Evolutionary conservation across 23 red algal species (phyloP), one percentile per base, ranked within the genome.

Genomic region (Pyropia haitanensis): DNA sequence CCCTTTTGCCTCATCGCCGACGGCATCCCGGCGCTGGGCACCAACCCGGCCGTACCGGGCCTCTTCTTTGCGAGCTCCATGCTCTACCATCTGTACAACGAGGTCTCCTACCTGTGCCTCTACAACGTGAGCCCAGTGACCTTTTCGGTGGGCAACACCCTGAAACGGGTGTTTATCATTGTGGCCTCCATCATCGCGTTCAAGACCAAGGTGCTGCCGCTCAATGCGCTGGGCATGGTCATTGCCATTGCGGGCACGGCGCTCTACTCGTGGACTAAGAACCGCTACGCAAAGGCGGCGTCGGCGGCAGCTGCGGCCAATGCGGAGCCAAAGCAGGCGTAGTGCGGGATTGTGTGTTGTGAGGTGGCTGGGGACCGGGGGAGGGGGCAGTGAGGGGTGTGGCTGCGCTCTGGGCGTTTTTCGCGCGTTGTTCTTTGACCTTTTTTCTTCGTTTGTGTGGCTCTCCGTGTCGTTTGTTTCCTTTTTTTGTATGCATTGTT

Each of bases 21-120:
- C 65, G 81, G 81, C 8, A 49, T 93, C 19, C 76, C 81, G 9
- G 46, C 60, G 24, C 31, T 93, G 54, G 48, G 32, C 34, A 25
- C 60, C 18, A 67, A 46, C 39, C 39, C 63, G 18, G 39, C 20
- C 9, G 22, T 64, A 19, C 80, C 88, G 0, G 51, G 27, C 23
- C 60, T 85, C 58, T 57, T 85, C 48, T 58, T 53, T 70, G 71
- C 52, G 16, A 84, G 78, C 57, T 76, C 72, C 17, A 60, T 96
- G 24, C 82, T 96, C 51, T 96, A 88, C 55, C 79, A 87, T 14
- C 72, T 96, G 24, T 96, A 96, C 70, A 96, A 96, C 53, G 86
- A 87, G 22, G 78, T 89, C 21, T 88, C 91, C 14, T 96, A 82
- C 50, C 66, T 89, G 71, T 79, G 79, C 20, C 64, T 96, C 10